Base-by-base conservation (phyloP, 2,329 filamentous ascomycete species). In the Venturia carpophila region DNA sequence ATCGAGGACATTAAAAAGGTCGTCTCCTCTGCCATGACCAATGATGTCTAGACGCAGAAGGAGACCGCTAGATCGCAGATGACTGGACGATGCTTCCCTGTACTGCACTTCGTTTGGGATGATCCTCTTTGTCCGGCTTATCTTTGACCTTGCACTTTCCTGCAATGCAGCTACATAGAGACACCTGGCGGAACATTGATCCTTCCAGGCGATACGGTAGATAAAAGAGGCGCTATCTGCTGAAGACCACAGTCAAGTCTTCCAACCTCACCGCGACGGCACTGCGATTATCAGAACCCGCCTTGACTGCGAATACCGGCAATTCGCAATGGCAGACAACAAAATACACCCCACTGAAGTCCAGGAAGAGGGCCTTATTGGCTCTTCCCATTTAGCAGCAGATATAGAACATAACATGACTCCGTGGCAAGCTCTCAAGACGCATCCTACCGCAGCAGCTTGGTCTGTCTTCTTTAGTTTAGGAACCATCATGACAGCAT, bases 401-500 rank as follows among this genome's bases (percentile, higher is more conserved):
- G 66, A 79, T 81, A 69, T 79, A 79, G 67, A 77, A 72, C 63
- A 80, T 82, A 79, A 79, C 76, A 19, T 79, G 96, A 66, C 72
- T 83, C 73, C 60, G 13, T 61, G 55, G 55, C 52, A 96, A 78
- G 91, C 90, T 67, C 82, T 96, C 74, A 86, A 81, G 72, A 81
- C 94, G 34, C 96, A 96, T 73, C 91, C 91, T 66, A 93, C 95
- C 78, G 92, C 92, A 24, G 87, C 95, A 65, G 83, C 79, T 34
- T 96, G 91, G 90, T 91, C 87, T 70, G 72, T 96, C 61, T 79
- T 95, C 67, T 93, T 96, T 75, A 93, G 89, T 19, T 92, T 90
- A 0, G 92, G 89, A 73, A 95, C 96, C 71, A 86, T 85, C 71
- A 96, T 96, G 92, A 91, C 96, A 75, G 91, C 90, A 42, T 95